Base-by-base conservation (phyloP, 1,139 yeast genomes). In the Magnusiomyces sp. region DNA sequence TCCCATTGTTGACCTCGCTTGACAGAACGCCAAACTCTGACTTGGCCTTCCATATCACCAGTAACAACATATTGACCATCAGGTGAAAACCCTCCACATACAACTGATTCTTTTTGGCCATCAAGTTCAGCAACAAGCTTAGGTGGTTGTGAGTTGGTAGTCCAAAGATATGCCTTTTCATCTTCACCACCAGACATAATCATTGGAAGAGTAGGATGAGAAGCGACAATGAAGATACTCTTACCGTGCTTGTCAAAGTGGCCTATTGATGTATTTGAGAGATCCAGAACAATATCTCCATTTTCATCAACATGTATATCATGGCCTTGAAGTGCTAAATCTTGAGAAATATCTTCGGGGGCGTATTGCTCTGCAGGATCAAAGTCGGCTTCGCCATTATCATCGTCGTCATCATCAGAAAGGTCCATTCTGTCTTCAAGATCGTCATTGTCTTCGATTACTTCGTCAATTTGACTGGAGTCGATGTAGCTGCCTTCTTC, bases 171-270 rank as follows among this genome's bases (percentile, higher is more conserved):
- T 0, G 92, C 97, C 38, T 79, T 73, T 64, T 92, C 83, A 66
- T 92, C 99, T 53, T 85, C 89, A 47, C 97, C 97, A 45, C 97
- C 97, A 14, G 95, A 83, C 17, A 85, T 79, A 5, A 82, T 86
- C 52, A 87, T 77, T 19, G 96, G 96, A 55, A 88, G 72, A 14
- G 75, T 74, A 41, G 97, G 97, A 64, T 89, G 97, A 19, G 80
- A 71, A 51, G 84, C 79, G 16, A 92, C 74, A 23, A 85, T 75
- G 67, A 86, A 92, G 11, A 92, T 78, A 2, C 95, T 83, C 65
- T 89, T 96, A 50, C 77, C 75, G 64, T 92, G 98, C 59, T 78
- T 76, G 64, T 92, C 98, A 64, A 90, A 92, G 65, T 88, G 92
- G 0, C 88, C 74, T 71, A 84, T 77, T 2, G 97, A 88, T 69